Conservation (phyloP, 2,329 filamentous ascomycete species). For the Fusarium illudens region DNA sequence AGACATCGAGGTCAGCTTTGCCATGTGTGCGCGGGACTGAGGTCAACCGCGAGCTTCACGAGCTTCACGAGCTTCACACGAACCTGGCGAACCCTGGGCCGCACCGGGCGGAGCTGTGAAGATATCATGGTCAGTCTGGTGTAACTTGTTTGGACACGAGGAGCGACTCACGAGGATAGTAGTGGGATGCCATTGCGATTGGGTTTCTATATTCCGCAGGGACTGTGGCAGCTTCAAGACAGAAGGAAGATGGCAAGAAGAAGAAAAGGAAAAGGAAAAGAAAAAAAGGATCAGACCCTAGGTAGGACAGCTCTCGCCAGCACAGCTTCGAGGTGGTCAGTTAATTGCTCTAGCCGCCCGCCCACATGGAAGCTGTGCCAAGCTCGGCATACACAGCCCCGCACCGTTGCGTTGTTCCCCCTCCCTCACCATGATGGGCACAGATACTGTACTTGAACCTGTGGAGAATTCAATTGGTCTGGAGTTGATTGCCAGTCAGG, state of each 20-base stretch:
- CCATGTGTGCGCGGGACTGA: neutral
- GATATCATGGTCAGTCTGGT: conserved; percentile 33
- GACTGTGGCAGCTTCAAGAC: neutral
- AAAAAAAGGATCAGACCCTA: conserved; percentile 4
- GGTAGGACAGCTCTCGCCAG: conserved; percentile 16
- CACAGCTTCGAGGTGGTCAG: conserved; percentile 10
- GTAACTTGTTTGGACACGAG: conserved; percentile 26
- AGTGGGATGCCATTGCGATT: conserved; percentile 53
- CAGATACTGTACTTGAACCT: neutral
- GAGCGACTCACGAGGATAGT: conserved; percentile 56
- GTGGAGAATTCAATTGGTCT: conserved; percentile 3
- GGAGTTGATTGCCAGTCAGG: neutral
- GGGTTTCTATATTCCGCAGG: neutral
- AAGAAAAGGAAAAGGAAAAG: conserved; percentile 4
- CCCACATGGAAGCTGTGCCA: conserved; percentile 28
- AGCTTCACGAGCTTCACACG: conserved; percentile 21
- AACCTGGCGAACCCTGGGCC: conserved; percentile 43
- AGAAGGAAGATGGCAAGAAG: neutral
- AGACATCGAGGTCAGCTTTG: conserved; percentile 22
- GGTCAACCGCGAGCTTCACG: conserved; percentile 4
- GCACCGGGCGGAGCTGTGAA: conserved; percentile 53
- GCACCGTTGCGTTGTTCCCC: conserved; percentile 19
- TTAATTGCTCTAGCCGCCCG: conserved; percentile 33
- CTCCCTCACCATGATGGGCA: conserved; percentile 6
- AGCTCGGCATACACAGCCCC: conserved; percentile 29